Percentiles rank a stretch among this genome's conserved stretches.
phyloP scores from a whole-genome alignment of 768 basidiomycete genomes.

The Nidularia sp. region DNA sequence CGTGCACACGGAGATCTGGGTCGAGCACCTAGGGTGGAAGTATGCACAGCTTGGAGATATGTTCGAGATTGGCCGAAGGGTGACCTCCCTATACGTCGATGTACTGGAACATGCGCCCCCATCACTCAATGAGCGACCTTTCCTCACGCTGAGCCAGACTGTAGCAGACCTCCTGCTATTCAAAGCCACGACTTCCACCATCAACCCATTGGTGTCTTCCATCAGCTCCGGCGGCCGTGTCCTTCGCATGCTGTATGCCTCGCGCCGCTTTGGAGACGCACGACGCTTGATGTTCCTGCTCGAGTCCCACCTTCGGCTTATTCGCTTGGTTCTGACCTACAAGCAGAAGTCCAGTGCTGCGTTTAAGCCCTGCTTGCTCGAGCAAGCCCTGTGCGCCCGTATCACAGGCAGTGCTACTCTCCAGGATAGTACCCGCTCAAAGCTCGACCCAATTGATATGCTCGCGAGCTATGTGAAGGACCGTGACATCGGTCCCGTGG shows the following conservation, averaged over 20 bases:
- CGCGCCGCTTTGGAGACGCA: constrained; percentile 68
- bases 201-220: constrained; percentile 73
- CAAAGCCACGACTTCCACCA: constrained; percentile 74
- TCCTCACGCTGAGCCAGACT: constrained; percentile 54
- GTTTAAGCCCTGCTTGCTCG: constrained; percentile 60
- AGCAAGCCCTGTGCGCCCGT: constrained; percentile 70
- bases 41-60: constrained; percentile 77
- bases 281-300: constrained; percentile 65
- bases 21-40: constrained; percentile 82
- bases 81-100: constrained; percentile 63
- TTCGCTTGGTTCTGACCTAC: constrained; percentile 57
- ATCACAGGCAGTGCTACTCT: constrained; percentile 45
- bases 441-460: constrained; percentile 71
- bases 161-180: constrained; percentile 70
- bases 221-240: constrained; percentile 61
- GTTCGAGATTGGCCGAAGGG: constrained; percentile 74
- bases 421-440: constrained; percentile 39
- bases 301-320: constrained; percentile 60
- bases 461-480: constrained; percentile 66
- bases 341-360: constrained; percentile 47
- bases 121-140: constrained; percentile 48
- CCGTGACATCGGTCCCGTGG: constrained; percentile 51
- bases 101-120: constrained; percentile 64
- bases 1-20: constrained; percentile 86
- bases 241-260: constrained; percentile 52